phyloP scores from a whole-genome alignment of 768 basidiomycete species.

The Rhizopogon roseolus region DNA sequence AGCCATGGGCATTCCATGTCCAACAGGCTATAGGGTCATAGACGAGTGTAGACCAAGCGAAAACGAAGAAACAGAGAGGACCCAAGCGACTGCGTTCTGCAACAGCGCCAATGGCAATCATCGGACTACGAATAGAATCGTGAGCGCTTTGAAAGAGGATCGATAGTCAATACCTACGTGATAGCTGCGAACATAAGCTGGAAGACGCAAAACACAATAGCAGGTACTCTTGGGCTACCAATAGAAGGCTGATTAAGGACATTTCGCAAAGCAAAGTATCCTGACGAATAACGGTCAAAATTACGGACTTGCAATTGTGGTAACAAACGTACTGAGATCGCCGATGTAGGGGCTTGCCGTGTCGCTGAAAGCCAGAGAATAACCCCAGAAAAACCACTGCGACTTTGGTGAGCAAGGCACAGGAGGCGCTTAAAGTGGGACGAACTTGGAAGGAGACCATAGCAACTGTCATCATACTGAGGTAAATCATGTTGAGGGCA shows the following conservation, averaged over 20 bases:
- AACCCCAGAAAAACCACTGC: constrained; percentile 98
- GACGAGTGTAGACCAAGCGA: constrained; percentile 83
- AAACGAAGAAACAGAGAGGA: constrained; percentile 86
- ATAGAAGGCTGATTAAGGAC: constrained; percentile 75
- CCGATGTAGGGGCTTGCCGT: constrained; percentile 76
- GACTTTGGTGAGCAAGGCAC: constrained; percentile 5
- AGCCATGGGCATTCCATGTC: constrained; percentile 86
- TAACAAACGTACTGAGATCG: constrained; percentile 57
- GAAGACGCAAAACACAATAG: constrained; percentile 77
- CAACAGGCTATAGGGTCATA: constrained; percentile 96
- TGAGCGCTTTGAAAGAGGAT: background rate
- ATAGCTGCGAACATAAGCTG: constrained; percentile 90
- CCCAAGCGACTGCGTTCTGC: constrained; percentile 86
- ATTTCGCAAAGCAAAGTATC: constrained; percentile 77
- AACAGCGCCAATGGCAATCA: constrained; percentile 88
- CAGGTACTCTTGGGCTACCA: constrained; percentile 66
- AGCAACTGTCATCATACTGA: constrained; percentile 70
- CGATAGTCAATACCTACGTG: constrained; percentile 47
- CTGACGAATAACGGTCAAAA: constrained; percentile 30
- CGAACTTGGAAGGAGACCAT: constrained; percentile 82
- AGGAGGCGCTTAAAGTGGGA: background rate
- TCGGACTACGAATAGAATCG: constrained; percentile 44
- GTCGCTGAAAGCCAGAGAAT: constrained; percentile 86
- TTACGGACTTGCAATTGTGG: background rate
- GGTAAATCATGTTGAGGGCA: constrained; percentile 85